A percentile compares a stretch with the other conserved stretches of the same genome.
Evolutionary conservation across 2,329 filamentous ascomycete genomes (phyloP).

Genomic region (Trichophyton schoenleinii): DNA sequence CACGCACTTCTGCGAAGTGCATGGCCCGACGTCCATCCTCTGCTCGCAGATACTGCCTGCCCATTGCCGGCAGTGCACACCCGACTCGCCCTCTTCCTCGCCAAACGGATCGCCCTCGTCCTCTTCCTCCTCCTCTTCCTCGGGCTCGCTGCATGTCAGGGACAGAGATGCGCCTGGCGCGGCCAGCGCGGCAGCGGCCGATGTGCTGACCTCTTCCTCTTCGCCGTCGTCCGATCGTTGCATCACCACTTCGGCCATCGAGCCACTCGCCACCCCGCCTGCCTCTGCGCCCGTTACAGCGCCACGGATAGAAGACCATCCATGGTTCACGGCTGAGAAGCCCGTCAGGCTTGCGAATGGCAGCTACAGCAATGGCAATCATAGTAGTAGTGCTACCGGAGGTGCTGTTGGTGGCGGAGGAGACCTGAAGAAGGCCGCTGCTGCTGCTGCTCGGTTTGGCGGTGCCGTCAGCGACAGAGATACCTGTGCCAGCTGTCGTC

Average conservation of each 20-base stretch:
- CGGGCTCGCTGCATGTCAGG: conserved; percentile 1
- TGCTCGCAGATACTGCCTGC: conserved; percentile 47
- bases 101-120: conserved; percentile 28
- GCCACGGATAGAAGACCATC: conserved; percentile 37
- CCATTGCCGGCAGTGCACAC: conserved; percentile 42
- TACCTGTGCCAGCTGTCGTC: conserved; percentile 46
- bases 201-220: not conserved
- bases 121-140: not conserved
- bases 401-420: conserved; percentile 13
- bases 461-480: conserved; percentile 35
- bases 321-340: conserved; percentile 37
- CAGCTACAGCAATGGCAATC: conserved; percentile 13
- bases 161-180: conserved; percentile 9
- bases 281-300: conserved; percentile 13
- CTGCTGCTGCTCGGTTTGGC: not conserved
- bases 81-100: conserved; percentile 27
- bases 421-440: not conserved
- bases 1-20: conserved; percentile 51
- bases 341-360: conserved; percentile 25
- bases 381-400: too few species aligned
- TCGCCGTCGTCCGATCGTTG: conserved; percentile 9
- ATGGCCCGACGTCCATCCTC: conserved; percentile 50
- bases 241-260: conserved; percentile 7
- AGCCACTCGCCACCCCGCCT: conserved; percentile 15
- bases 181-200: not conserved